These are phyloP conservation scores for Xylaria sp. DNA, from an alignment of 2,329 filamentous ascomycete genomes.

Conservation along the genomic window DNA sequence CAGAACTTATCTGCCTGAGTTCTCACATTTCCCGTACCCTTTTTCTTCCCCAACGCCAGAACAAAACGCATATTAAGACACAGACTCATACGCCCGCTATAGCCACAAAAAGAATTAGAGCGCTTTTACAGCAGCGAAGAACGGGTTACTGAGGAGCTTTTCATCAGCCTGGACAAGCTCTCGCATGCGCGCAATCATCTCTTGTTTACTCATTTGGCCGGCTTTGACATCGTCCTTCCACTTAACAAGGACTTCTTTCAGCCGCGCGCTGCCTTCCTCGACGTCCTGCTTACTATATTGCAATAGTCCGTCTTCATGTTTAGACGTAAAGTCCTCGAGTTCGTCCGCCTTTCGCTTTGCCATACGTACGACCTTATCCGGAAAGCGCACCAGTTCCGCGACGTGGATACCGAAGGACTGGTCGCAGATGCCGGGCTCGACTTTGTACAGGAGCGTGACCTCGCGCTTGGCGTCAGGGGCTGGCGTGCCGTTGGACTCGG, in stretches of 20 bases:
- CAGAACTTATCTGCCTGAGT: not conserved
- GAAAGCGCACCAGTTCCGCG: constrained; percentile 94
- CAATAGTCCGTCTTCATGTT: constrained; percentile 68
- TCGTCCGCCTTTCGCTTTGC: constrained; percentile 99
- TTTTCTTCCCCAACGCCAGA: constrained; percentile 11
- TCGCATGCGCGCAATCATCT: constrained; percentile 81
- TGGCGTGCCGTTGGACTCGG: constrained; percentile 50
- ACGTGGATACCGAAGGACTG: constrained; percentile 99
- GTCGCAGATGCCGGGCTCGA: constrained; percentile 93
- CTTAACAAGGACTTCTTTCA: constrained; percentile 83
- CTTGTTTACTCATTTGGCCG: constrained; percentile 71
- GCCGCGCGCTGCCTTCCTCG: constrained; percentile 83
- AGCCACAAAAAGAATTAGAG: constrained; percentile 51
- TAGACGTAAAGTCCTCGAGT: constrained; percentile 91
- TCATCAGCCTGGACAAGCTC: constrained; percentile 81
- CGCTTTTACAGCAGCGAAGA: constrained; percentile 73
- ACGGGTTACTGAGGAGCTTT: constrained; percentile 70
- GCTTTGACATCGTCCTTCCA: constrained; percentile 83
- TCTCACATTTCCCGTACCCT: not conserved
- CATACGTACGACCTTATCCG: constrained; percentile 97
- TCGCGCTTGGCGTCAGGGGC: constrained; percentile 70
- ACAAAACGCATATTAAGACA: not conserved
- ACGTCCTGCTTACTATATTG: constrained; percentile 85
- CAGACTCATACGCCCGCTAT: no score
- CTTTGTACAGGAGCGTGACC: constrained; percentile 96